Evolutionary conservation across 768 basidiomycete species (phyloP).

Genomic region (Leccinum incarnatum): DNA sequence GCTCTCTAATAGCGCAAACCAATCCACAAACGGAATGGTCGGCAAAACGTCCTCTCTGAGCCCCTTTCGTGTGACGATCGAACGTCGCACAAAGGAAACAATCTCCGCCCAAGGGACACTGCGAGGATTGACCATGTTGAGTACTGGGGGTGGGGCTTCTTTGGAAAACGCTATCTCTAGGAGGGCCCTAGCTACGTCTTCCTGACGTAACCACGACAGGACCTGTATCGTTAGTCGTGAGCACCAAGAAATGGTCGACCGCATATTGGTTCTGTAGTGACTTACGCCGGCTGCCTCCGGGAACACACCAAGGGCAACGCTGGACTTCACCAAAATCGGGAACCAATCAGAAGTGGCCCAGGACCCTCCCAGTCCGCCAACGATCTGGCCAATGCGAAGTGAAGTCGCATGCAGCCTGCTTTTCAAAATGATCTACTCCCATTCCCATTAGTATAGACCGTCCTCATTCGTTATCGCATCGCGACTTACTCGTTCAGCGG

Average conservation of each 20-base stretch:
- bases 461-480: neutral
- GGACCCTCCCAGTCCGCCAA: constrained; percentile 39
- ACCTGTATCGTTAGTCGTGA: constrained; percentile 19
- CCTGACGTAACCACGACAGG: constrained; percentile 43
- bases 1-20: constrained; percentile 31
- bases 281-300: constrained; percentile 35
- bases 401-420: constrained; percentile 37
- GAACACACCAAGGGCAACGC: constrained; percentile 26
- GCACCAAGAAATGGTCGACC: too few species aligned
- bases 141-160: constrained; percentile 17
- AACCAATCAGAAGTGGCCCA: constrained; percentile 50
- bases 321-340: constrained; percentile 40
- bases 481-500: constrained; percentile 35
- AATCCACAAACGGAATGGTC: constrained; percentile 34
- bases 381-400: constrained; percentile 47
- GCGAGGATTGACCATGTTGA: constrained; percentile 41
- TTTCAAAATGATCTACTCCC: constrained; percentile 34
- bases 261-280: neutral
- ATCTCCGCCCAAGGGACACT: constrained; percentile 33
- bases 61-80: constrained; percentile 13
- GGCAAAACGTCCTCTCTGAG: constrained; percentile 16
- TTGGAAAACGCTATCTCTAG: constrained; percentile 27
- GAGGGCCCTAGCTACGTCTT: constrained; percentile 35
- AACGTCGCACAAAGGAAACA: constrained; percentile 23
- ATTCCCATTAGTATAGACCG: neutral